A percentile compares a stretch with the other conserved stretches of the same genome.
Conservation (phyloP, 2,329 filamentous ascomycete species). For the Colletotrichum sp. region DNA sequence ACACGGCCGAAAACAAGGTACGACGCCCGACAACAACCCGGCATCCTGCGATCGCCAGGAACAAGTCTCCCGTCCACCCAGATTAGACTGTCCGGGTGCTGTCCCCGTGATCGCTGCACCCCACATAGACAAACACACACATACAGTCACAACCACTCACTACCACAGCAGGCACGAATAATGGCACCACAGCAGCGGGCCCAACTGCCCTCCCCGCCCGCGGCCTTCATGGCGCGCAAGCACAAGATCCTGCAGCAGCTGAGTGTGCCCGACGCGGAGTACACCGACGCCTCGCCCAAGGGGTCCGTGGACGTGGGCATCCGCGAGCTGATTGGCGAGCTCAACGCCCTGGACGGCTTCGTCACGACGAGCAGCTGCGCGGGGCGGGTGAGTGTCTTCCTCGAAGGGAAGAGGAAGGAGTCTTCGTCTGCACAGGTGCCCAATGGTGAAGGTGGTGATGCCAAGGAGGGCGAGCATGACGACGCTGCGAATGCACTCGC, state of each 20-base stretch:
- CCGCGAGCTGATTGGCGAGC: conserved; percentile 74
- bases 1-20: conserved; percentile 3
- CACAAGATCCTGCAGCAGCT: conserved; percentile 74
- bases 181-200: background rate
- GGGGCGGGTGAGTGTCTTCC: conserved; percentile 84
- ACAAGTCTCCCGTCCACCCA: background rate
- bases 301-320: conserved; percentile 84
- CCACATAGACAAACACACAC: background rate
- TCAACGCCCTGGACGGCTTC: conserved; percentile 76
- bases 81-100: background rate
- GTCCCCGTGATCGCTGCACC: background rate
- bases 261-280: conserved; percentile 69
- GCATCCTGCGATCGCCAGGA: background rate
- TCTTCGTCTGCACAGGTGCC: background rate
- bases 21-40: background rate
- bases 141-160: background rate
- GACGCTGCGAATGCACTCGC: conserved; percentile 8
- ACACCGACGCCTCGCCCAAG: conserved; percentile 87
- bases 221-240: conserved; percentile 67
- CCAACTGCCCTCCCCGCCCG: conserved; percentile 32
- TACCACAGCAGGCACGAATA: background rate
- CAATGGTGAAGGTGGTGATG: background rate
- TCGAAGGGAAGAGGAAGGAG: conserved; percentile 68
- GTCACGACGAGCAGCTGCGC: conserved; percentile 95
- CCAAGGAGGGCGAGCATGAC: conserved; percentile 14